Conservation (phyloP, 495 filamentous ascomycete genomes). For the Aspergillus steynii region DNA sequence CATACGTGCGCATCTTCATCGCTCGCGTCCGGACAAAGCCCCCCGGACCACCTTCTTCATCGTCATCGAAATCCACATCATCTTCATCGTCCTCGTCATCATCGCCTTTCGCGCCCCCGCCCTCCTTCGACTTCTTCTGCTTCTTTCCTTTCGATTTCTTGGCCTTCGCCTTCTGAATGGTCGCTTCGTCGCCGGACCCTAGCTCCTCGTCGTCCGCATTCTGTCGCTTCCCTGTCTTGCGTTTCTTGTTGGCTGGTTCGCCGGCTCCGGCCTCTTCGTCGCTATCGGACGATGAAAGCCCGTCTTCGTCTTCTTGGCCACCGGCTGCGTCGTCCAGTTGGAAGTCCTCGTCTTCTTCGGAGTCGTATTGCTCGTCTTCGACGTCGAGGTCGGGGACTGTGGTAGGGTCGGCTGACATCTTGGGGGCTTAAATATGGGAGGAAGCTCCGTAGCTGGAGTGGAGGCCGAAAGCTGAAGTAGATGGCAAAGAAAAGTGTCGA, state of each 20-base stretch:
- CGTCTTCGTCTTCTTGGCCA: constrained; percentile 39
- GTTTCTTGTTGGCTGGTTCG: constrained; percentile 43
- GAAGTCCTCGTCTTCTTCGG: constrained; percentile 75
- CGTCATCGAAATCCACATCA: constrained; percentile 49
- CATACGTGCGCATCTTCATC: constrained; percentile 61
- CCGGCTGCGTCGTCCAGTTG: constrained; percentile 52
- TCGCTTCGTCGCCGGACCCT: constrained; percentile 77
- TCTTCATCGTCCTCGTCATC: constrained; percentile 58
- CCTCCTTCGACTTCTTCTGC: constrained; percentile 53
- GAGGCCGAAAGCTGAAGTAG: background rate
- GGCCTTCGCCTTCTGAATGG: constrained; percentile 61
- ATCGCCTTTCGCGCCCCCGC: constrained; percentile 27
- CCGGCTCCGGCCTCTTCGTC: constrained; percentile 27
- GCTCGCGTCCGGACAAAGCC: constrained; percentile 82
- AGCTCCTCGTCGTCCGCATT: constrained; percentile 38
- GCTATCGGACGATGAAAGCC: constrained; percentile 14
- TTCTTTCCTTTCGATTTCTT: constrained; percentile 28
- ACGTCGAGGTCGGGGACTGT: constrained; percentile 24
- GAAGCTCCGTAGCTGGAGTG: background rate
- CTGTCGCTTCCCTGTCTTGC: constrained; percentile 33
- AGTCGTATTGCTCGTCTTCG: constrained; percentile 65
- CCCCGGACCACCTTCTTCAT: constrained; percentile 65
- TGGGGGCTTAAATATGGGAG: background rate
- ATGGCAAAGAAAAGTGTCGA: too few species aligned
- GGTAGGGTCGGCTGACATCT: constrained; percentile 33